Evolutionary conservation across 2,329 filamentous ascomycete genomes (phyloP).

Genomic region (Hypoxylon sp.): DNA sequence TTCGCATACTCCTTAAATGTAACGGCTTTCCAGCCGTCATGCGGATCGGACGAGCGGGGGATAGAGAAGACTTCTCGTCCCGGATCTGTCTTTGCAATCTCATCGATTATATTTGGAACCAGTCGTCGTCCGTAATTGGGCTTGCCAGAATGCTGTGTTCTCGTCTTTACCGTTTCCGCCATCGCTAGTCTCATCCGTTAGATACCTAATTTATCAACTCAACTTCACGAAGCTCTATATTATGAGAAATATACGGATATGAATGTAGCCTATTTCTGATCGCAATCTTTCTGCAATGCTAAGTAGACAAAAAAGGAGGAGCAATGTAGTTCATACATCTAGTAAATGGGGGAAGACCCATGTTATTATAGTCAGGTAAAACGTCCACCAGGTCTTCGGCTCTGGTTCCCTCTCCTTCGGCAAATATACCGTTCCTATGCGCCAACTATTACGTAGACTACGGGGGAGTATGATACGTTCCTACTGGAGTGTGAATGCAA

Average conservation of each 20-base stretch:
- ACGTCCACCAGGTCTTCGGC: slow-evolving; percentile 25
- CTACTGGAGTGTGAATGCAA: slow-evolving; percentile 10
- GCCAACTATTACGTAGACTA: neutral
- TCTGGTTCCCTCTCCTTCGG: slow-evolving; percentile 21
- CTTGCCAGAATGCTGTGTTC: slow-evolving; percentile 12
- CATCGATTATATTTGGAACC: slow-evolving; percentile 59
- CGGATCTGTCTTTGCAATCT: slow-evolving; percentile 56
- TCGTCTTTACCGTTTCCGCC: neutral
- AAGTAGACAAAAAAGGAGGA: neutral
- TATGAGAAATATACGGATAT: neutral
- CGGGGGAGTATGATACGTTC: slow-evolving; percentile 2
- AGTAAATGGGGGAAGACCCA: neutral
- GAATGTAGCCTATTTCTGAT: neutral
- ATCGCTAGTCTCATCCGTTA: neutral
- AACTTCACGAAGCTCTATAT: neutral
- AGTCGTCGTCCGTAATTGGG: slow-evolving; percentile 56
- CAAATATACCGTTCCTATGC: slow-evolving; percentile 2
- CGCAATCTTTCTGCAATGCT: neutral
- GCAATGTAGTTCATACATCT: neutral
- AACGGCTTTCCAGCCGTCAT: slow-evolving; percentile 60
- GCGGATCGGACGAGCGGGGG: slow-evolving; percentile 56
- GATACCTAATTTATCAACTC: neutral
- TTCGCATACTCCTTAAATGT: slow-evolving; percentile 59
- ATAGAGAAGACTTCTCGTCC: slow-evolving; percentile 55
- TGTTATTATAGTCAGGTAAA: slow-evolving; percentile 24